Base-by-base conservation (phyloP, 2,329 filamentous ascomycete species). In the Passalora sequoiae region DNA sequence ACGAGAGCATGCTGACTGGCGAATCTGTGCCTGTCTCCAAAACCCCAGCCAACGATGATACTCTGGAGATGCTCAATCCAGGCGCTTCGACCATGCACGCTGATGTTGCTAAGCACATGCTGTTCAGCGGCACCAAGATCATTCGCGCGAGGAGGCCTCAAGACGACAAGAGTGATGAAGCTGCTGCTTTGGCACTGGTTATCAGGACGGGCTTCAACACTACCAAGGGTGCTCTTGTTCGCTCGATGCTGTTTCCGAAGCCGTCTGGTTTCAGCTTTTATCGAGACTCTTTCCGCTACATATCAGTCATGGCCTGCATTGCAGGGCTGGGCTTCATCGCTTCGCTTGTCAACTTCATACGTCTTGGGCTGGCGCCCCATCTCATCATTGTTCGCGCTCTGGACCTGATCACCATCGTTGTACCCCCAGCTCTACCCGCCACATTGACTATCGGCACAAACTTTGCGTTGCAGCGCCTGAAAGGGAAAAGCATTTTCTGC, bases 211-310 rank as follows among this genome's bases (percentile, higher is more conserved):
- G 92, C 1, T 98, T 98, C 68, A 94, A 94, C 63, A 98, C 92
- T 0, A 98, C 92, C 1, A 98, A 98, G 64, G 92, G 92, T 17
- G 87, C 92, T 7, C 72, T 98, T 13, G 89, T 98, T 46, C 84
- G 92, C 17, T 97, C 92, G 1, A 98, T 98, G 91, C 77, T 98
- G 27, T 98, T 98, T 62, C 94, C 92, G 0, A 98, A 98, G 61
- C 92, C 92, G 1, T 95, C 91, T 1, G 91, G 91, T 0, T 98
- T 98, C 77, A 97, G 94, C 60, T 98, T 98, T 63, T 98, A 98
- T 65, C 81, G 88, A 30, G 92, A 98, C 65, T 96, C 91, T 0
- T 98, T 98, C 69, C 81, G 89, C 16, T 98, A 98, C 64, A 97
- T 98, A 47, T 89, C 86, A 3, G 92, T 98, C 47, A 98, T 98